Conservation (phyloP, 306 rosid genomes). For the cucumber (Cucumis sativus) region DNA sequence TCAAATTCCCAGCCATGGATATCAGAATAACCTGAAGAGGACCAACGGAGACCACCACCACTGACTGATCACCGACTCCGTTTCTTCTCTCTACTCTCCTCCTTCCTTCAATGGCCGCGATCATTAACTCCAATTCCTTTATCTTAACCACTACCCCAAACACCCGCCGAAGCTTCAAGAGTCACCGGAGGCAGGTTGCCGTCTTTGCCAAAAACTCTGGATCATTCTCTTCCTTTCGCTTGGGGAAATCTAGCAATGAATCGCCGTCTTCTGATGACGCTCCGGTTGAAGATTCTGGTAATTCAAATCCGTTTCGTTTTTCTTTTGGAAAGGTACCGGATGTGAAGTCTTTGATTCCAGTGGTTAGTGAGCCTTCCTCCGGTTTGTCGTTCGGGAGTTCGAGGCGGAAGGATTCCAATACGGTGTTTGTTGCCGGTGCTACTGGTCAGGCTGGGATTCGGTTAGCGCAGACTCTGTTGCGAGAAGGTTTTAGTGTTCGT, state of each 20-base stretch:
- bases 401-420: slow-evolving; percentile 63
- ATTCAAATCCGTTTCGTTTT: slow-evolving; percentile 44
- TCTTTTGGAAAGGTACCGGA: slow-evolving; percentile 60
- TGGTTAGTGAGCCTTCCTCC: slow-evolving; percentile 26
- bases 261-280: slow-evolving; percentile 22
- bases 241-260: slow-evolving; percentile 36
- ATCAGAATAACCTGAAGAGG: background rate
- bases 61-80: background rate
- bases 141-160: slow-evolving; percentile 37
- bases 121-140: slow-evolving; percentile 58
- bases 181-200: slow-evolving; percentile 17
- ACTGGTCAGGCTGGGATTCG: slow-evolving; percentile 82
- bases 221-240: slow-evolving; percentile 42
- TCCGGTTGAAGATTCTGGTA: slow-evolving; percentile 18
- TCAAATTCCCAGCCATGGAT: background rate
- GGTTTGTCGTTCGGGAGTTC: slow-evolving; percentile 51
- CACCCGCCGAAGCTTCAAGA: slow-evolving; percentile 23
- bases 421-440: slow-evolving; percentile 87
- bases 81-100: background rate
- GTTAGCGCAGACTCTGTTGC: slow-evolving; percentile 56
- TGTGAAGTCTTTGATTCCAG: slow-evolving; percentile 57
- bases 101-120: slow-evolving; percentile 46
- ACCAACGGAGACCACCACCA: background rate
- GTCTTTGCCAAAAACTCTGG: slow-evolving; percentile 38
- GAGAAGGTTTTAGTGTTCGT: slow-evolving; percentile 75